Evolutionary conservation across 73 alveolate species (phyloP).

Genomic region (Halteria grandinella): DNA sequence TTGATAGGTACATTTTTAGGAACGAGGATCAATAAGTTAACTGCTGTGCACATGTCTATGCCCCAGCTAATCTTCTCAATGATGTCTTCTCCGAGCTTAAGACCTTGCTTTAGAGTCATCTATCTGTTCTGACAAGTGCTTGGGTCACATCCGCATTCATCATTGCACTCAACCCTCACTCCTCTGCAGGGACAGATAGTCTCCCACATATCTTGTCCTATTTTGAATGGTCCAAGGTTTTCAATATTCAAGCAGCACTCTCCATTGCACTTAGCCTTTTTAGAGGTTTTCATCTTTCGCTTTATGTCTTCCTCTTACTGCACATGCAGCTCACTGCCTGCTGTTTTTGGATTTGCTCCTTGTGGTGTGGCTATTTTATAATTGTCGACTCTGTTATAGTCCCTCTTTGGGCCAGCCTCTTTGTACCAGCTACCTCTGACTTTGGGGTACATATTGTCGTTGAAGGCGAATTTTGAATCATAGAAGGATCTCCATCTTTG

Average conservation of each 20-base stretch:
- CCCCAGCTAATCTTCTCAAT: slow-evolving; percentile 97
- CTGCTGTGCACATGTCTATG: slow-evolving; percentile 90
- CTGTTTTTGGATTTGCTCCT: neutral
- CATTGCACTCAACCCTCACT: slow-evolving; percentile 83
- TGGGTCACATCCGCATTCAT: slow-evolving; percentile 79
- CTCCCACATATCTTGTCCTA: slow-evolving; percentile 80
- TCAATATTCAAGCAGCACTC: slow-evolving; percentile 71
- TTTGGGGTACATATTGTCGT: slow-evolving; percentile 22
- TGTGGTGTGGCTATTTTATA: slow-evolving; percentile 73
- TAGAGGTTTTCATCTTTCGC: slow-evolving; percentile 69
- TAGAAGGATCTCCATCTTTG: slow-evolving; percentile 21
- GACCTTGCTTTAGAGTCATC: slow-evolving; percentile 75
- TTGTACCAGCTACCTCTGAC: slow-evolving; percentile 49
- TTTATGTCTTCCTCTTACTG: slow-evolving; percentile 51
- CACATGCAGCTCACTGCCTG: neutral
- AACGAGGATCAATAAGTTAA: slow-evolving; percentile 80
- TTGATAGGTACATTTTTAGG: slow-evolving; percentile 86
- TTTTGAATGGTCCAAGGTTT: slow-evolving; percentile 81
- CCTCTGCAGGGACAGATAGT: slow-evolving; percentile 70
- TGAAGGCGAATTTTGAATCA: slow-evolving; percentile 11
- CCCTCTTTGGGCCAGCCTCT: slow-evolving; percentile 61
- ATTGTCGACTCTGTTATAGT: slow-evolving; percentile 71
- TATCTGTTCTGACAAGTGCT: slow-evolving; percentile 81
- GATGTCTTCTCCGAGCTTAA: slow-evolving; percentile 79
- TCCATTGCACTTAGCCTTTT: slow-evolving; percentile 76